phyloP scores from a whole-genome alignment of 305 asterid species.

The Striga hermonthica region DNA sequence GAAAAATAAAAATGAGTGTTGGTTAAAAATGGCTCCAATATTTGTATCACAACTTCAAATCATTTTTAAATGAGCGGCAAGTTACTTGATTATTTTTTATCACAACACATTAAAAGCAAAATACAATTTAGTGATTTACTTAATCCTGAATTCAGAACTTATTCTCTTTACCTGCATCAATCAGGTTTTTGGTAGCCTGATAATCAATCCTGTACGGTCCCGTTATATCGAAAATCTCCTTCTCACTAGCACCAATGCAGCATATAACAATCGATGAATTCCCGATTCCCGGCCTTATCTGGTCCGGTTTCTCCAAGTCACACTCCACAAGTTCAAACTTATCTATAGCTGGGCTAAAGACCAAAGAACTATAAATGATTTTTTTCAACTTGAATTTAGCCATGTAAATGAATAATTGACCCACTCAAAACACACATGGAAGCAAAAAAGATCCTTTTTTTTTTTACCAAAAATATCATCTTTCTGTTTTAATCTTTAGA shows the following conservation, averaged over 20 bases:
- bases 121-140: too few relatives aligned
- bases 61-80: too few relatives aligned
- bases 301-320: conserved; percentile 70
- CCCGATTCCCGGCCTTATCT: conserved; percentile 61
- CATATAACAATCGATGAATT: conserved; percentile 74
- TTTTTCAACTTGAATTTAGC: conserved; percentile 28
- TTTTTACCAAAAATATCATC: too few relatives aligned
- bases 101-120: not conserved
- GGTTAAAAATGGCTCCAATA: too few relatives aligned
- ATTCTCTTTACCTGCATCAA: conserved; percentile 64
- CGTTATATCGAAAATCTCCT: conserved; percentile 70
- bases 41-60: too few relatives aligned
- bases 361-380: conserved; percentile 56
- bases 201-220: conserved; percentile 86
- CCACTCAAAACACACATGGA: conserved; percentile 14
- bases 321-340: conserved; percentile 90
- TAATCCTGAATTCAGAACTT: conserved; percentile 14
- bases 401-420: conserved; percentile 27
- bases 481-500: too few relatives aligned
- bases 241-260: conserved; percentile 94
- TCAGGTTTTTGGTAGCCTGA: conserved; percentile 74
- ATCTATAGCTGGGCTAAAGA: conserved; percentile 97
- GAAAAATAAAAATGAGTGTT: too few relatives aligned
- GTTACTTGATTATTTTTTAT: too few relatives aligned
- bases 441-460: not conserved